These are phyloP conservation scores for Pythium insidiosum DNA, from an alignment of 352 stramenopile species.

Conservation along the genomic window DNA sequence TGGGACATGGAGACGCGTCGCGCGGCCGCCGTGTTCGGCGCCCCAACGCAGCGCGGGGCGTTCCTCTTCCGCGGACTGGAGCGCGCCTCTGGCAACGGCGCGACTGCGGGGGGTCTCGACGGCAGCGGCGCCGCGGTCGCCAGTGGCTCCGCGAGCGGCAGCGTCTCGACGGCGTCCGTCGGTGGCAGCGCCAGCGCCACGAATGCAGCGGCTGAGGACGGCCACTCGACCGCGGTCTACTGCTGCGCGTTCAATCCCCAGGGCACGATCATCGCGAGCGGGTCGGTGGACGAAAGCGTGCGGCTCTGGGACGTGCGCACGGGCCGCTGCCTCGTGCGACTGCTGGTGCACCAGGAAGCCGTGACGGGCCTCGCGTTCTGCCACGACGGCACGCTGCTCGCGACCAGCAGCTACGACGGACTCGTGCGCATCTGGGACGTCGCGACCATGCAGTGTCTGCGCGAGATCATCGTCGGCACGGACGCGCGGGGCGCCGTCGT, in stretches of 20 bases:
- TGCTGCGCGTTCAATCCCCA: constrained; percentile 92
- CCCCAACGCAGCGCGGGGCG: constrained; percentile 23
- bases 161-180: background rate
- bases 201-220: no score
- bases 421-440: constrained; percentile 95
- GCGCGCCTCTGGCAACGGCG: constrained; percentile 8
- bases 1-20: constrained; percentile 91
- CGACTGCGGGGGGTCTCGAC: background rate
- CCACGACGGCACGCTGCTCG: constrained; percentile 90
- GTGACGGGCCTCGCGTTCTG: constrained; percentile 94
- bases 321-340: constrained; percentile 79
- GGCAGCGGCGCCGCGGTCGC: constrained; percentile 1
- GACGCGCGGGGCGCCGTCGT: constrained; percentile 1
- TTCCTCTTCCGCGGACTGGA: constrained; percentile 21
- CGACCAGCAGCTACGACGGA: constrained; percentile 71
- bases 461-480: constrained; percentile 81
- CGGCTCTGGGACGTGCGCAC: constrained; percentile 95
- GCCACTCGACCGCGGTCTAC: constrained; percentile 95
- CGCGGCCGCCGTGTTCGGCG: constrained; percentile 60
- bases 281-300: constrained; percentile 93
- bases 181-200: constrained; percentile 3
- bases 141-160: background rate
- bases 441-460: constrained; percentile 92
- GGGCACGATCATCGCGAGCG: constrained; percentile 85
- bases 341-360: constrained; percentile 92